Evolutionary conservation across 106 monocot species (phyloP).

Genomic region (Hemerocallis citrina): DNA sequence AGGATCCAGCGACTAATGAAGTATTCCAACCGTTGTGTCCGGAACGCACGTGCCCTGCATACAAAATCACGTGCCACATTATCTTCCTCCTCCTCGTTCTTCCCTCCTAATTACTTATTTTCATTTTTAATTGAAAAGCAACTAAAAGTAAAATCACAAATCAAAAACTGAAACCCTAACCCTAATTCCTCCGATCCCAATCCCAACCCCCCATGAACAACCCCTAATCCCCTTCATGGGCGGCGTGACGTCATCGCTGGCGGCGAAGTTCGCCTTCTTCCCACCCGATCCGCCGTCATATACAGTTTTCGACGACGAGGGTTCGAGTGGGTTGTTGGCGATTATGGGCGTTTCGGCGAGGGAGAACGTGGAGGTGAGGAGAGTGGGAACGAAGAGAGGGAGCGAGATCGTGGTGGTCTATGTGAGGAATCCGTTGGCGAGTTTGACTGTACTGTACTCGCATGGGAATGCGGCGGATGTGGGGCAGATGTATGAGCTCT

Average conservation of each 20-base stretch:
- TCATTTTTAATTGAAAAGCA: background rate
- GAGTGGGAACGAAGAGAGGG: constrained; percentile 31
- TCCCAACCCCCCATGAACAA: background rate
- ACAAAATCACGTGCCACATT: background rate
- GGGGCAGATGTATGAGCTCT: constrained; percentile 68
- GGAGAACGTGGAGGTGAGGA: constrained; percentile 32
- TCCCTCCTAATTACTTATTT: background rate
- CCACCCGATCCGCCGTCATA: constrained; percentile 66
- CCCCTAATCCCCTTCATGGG: constrained; percentile 25
- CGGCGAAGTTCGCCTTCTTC: constrained; percentile 69
- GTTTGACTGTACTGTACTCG: constrained; percentile 55
- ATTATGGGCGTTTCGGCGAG: constrained; percentile 19
- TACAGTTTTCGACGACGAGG: constrained; percentile 11
- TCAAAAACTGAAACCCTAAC: background rate
- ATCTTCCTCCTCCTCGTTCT: background rate
- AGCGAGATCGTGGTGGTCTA: constrained; percentile 47
- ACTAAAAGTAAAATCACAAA: background rate
- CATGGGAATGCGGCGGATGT: constrained; percentile 70
- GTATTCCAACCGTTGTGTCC: too few species aligned
- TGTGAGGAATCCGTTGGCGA: constrained; percentile 32
- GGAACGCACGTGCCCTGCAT: background rate
- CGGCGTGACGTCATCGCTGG: constrained; percentile 52
- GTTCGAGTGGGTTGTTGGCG: constrained; percentile 14
- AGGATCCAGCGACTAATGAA: too few species aligned
- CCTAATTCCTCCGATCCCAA: background rate